Base-by-base conservation (phyloP, 441 rosid species). In the Populus trichocarpa region DNA sequence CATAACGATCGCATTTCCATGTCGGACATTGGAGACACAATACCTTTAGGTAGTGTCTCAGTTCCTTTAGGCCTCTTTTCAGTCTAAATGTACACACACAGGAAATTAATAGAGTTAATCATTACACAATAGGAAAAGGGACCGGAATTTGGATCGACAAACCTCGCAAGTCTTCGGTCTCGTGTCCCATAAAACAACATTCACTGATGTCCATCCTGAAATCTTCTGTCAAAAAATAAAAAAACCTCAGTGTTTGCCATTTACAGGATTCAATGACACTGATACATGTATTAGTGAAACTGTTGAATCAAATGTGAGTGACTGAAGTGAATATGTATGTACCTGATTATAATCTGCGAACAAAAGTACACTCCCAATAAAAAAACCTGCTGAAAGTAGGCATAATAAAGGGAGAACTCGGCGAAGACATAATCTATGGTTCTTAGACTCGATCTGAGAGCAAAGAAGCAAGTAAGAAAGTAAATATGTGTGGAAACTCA, bases 1-100 rank as follows among this genome's bases (percentile, higher is more conserved):
- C 93, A 92, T 76, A 92, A 81, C 1, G 95, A 90, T 72, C 83
- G 79, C 92, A 91, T 85, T 89, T 91, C 91, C 81, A 91, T 86
- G 83, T 94, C 89, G 61, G 98, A 90, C 69, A 87, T 88, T 76
- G 78, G 79, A 32, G 90, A 86, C 78, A 92, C 81, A 22, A 94
- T 89, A n/a, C 95, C 97, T 87, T 78, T 81, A 11, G 98, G 98
- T 69, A 94, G 79, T 7, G 86, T 71, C 84, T 88, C 89, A 14
- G 84, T 87, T 78, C 93, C 92, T 20, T 25, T 59, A 77, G 88
- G 88, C 73, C 85, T 85, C 66, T 83, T 20, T 63, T 81, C 89
- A 67, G 68, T 78, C 91, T 92, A 79, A 66, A 80, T 20, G n/a
- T 18, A 53, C 50, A 74, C 18, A 73, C n/a, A 57, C 1, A 78